Percentiles rank a stretch among this genome's conserved stretches.
Evolutionary conservation across 371 early-diverging fungal genomes (phyloP).

Genomic region (Aphelidium insulamus): DNA sequence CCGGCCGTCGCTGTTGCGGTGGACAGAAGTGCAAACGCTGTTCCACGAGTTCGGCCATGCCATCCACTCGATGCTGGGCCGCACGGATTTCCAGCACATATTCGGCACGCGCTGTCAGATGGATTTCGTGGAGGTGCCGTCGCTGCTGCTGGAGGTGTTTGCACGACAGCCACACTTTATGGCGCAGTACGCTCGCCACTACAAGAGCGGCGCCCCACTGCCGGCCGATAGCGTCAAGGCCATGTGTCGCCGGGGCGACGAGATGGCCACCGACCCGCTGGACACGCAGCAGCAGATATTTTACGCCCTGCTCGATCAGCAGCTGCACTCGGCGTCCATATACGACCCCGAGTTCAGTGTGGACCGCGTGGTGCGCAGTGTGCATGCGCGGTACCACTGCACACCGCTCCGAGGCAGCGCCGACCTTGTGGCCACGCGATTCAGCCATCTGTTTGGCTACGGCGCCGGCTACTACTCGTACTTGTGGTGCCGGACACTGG

Average conservation of each 20-base stretch:
- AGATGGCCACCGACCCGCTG: slow-evolving; percentile 30
- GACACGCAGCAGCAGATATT: slow-evolving; percentile 71
- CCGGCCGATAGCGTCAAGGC: slow-evolving; percentile 19
- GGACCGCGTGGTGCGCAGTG: slow-evolving; percentile 32
- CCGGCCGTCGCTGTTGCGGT: slow-evolving; percentile 24
- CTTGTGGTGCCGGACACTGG: slow-evolving; percentile 63
- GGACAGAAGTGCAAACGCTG: slow-evolving; percentile 72
- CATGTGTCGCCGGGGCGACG: slow-evolving; percentile 21
- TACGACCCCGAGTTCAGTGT: slow-evolving; percentile 27
- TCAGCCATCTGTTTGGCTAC: slow-evolving; percentile 74
- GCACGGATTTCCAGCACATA: slow-evolving; percentile 83
- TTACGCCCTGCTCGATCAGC: slow-evolving; percentile 70
- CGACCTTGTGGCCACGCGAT: slow-evolving; percentile 72
- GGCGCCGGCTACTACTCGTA: slow-evolving; percentile 86
- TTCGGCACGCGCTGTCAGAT: slow-evolving; percentile 78
- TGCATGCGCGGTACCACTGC: no score
- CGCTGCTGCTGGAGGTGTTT: slow-evolving; percentile 81
- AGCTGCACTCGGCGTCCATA: slow-evolving; percentile 19
- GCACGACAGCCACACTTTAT: slow-evolving; percentile 46
- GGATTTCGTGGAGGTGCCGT: slow-evolving; percentile 93
- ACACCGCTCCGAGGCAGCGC: no score
- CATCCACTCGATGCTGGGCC: slow-evolving; percentile 87
- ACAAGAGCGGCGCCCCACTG: slow-evolving; percentile 28
- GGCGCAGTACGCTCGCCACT: slow-evolving; percentile 36
- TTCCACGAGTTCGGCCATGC: slow-evolving; percentile 98